These are phyloP conservation scores for Sporothrix phasma DNA, from an alignment of 2,329 filamentous ascomycete species.

Conservation along the genomic window DNA sequence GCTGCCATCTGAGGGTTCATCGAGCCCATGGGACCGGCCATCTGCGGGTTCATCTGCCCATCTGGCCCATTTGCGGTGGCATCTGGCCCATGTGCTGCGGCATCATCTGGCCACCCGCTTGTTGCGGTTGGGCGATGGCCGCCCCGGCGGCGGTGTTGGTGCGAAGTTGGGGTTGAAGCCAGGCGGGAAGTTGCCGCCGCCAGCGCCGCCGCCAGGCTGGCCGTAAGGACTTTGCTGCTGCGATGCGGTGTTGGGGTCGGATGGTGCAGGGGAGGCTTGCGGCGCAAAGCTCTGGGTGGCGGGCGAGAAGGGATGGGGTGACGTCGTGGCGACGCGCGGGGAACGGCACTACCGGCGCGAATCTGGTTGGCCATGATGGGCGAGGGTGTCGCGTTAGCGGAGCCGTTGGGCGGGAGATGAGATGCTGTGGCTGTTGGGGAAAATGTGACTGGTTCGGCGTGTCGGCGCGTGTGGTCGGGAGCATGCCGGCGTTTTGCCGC, in stretches of 20 bases:
- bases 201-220: conserved; percentile 36
- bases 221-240: conserved; percentile 54
- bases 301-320: conserved; percentile 82
- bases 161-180: conserved; percentile 51
- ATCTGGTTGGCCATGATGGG: conserved; percentile 82
- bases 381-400: conserved; percentile 78
- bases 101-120: conserved; percentile 43
- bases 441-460: conserved; percentile 75
- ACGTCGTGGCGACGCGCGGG: conserved; percentile 79
- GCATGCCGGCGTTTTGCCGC: conserved; percentile 60
- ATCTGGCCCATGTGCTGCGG: conserved; percentile 33
- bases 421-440: conserved; percentile 39
- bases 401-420: conserved; percentile 72
- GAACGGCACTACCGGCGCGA: conserved; percentile 53
- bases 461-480: conserved; percentile 79
- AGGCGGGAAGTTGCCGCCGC: conserved; percentile 40
- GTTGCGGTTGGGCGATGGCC: conserved; percentile 47
- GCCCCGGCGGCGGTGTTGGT: conserved; percentile 44
- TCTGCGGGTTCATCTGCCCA: conserved; percentile 23
- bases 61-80: conserved; percentile 28
- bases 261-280: conserved; percentile 66
- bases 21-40: conserved; percentile 27
- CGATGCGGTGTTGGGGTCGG: conserved; percentile 59
- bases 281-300: conserved; percentile 60
- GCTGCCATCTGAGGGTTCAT: conserved; percentile 25